Conservation (phyloP, 768 basidiomycete genomes). For the Candolleomyces aberdarensis region DNA sequence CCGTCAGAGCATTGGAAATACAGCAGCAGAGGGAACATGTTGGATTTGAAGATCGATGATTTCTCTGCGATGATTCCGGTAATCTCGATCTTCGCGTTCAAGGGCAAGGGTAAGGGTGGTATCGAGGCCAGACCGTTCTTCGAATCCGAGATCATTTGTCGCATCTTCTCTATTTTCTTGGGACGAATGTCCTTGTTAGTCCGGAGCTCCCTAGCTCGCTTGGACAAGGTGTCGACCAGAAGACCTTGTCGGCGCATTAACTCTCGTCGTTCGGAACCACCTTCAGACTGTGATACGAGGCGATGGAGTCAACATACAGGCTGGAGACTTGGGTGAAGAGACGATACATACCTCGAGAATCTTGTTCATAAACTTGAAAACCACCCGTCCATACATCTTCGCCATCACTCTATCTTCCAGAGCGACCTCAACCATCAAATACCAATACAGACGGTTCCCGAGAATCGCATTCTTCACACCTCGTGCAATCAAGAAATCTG, state of each 20-base stretch:
- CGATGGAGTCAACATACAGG: background rate
- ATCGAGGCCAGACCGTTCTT: constrained; percentile 84
- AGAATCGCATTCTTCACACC: constrained; percentile 81
- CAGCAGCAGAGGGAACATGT: constrained; percentile 86
- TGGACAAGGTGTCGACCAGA: constrained; percentile 81
- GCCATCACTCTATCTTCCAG: constrained; percentile 81
- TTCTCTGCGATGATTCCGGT: constrained; percentile 89
- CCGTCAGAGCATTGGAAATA: constrained; percentile 87
- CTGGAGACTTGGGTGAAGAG: background rate
- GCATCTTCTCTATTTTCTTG: constrained; percentile 96
- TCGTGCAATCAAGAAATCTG: constrained; percentile 86
- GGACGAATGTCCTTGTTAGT: constrained; percentile 90
- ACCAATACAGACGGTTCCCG: constrained; percentile 95
- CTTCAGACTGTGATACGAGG: constrained; percentile 47
- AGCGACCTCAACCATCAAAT: constrained; percentile 94
- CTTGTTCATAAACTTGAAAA: constrained; percentile 86
- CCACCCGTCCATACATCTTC: constrained; percentile 91
- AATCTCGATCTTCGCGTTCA: constrained; percentile 83
- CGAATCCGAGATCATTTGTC: constrained; percentile 77
- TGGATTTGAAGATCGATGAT: constrained; percentile 96
- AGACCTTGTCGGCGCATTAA: constrained; percentile 90
- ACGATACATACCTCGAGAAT: constrained; percentile 67
- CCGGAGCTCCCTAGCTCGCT: constrained; percentile 83
- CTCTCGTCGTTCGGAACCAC: constrained; percentile 80
- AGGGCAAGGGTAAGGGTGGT: constrained; percentile 79